Evolutionary conservation across 768 basidiomycete genomes (phyloP).

Genomic region (Omphalotus guepiniiformis): DNA sequence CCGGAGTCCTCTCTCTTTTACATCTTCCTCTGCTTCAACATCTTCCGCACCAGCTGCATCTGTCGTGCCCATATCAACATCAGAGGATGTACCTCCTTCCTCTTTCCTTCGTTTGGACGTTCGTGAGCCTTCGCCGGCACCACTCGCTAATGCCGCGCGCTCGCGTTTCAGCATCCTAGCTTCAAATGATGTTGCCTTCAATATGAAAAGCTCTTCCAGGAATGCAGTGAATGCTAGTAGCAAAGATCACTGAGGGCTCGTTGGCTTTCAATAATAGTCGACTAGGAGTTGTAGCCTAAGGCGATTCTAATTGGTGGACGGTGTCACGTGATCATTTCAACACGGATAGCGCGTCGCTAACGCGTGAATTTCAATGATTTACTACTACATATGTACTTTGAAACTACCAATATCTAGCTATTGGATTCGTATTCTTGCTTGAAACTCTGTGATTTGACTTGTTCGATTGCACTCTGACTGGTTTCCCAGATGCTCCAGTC

Average conservation of each 20-base stretch:
- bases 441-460: slow-evolving; percentile 21
- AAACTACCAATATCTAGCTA: too few species aligned
- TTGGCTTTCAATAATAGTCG: neutral
- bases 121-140: slow-evolving; percentile 37
- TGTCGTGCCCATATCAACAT: slow-evolving; percentile 36
- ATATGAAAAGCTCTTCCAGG: neutral
- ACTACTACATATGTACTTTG: slow-evolving; percentile 29
- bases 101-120: slow-evolving; percentile 47
- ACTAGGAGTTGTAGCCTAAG: neutral
- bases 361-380: slow-evolving; percentile 53
- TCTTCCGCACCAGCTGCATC: slow-evolving; percentile 26
- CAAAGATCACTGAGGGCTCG: neutral
- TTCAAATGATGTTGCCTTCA: neutral
- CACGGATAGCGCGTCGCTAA: slow-evolving; percentile 23
- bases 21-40: slow-evolving; percentile 28
- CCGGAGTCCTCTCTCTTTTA: slow-evolving; percentile 65
- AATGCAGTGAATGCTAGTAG: slow-evolving; percentile 1
- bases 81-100: slow-evolving; percentile 34
- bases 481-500: slow-evolving; percentile 75
- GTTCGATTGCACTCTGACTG: slow-evolving; percentile 32
- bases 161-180: slow-evolving; percentile 47
- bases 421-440: too few species aligned
- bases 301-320: too few species aligned
- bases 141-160: slow-evolving; percentile 35
- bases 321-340: neutral